Base-by-base conservation (phyloP, 2,329 filamentous ascomycete genomes). In the Berkeleyomyces rouxiae region DNA sequence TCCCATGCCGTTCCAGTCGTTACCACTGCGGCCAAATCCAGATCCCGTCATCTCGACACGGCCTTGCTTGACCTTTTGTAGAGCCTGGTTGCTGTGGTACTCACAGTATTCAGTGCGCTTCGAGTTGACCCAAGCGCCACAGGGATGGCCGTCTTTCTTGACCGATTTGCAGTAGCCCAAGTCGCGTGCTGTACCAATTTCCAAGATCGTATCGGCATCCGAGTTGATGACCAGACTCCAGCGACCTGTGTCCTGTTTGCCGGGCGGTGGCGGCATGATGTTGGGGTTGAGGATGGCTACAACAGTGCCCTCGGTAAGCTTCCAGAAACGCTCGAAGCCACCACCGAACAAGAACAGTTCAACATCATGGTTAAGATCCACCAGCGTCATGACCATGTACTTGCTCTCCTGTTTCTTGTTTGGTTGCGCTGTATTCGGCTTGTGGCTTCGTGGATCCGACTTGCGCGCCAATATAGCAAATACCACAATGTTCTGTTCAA, bases 291-390 rank as follows among this genome's bases (percentile, higher is more conserved):
- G 78, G 36, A 99, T 88, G 4, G 92, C 93, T 63, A 99, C 78
- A 1, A 97, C 81, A 0, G 91, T 96, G n/a, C 93, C 93, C 1
- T 89, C 82, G 0, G 85, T 85, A n/a, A 97, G 77, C 70, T 95
- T 95, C 86, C 92, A 97, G 75, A 93, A 99, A 62, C 88, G 84
- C 13, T 88, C 86, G 69, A 97, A 96, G 5, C 90, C 95, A 0
- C 86, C 84, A 68, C 88, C 88, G 73, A 99, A 99, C 11, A 99
- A 81, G 68, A 90, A 97, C 49, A 97, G 80, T 67, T 97, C 91
- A 10, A 99, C 73, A 68, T 96, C 90, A 83, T 85, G 96, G 68
- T 90, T 86, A 9, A 99, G 77, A 72, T 99, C 92, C 0, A 88
- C 90, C 2, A 99, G 78, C 1, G 83, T 88, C 66, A 99, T 77